Conservation (phyloP, 345 rosid species). For the Viola odorata region DNA sequence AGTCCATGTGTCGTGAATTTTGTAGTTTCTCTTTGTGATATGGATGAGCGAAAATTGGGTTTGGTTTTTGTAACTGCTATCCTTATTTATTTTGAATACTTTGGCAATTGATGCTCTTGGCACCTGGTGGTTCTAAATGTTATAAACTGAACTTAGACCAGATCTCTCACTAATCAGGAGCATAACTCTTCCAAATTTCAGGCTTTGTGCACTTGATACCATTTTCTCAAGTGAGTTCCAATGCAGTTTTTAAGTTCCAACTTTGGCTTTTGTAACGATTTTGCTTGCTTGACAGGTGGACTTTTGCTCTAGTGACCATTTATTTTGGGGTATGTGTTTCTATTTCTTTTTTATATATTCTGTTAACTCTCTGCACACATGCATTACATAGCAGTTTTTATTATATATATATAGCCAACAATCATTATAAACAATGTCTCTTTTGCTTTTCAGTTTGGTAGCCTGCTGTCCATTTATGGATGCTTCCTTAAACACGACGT, state of each 20-base stretch:
- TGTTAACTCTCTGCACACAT: not conserved
- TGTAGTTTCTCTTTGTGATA: too few species aligned
- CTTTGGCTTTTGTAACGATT: slow-evolving; percentile 12
- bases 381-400: not conserved
- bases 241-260: slow-evolving; percentile 4
- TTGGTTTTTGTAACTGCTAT: too few species aligned
- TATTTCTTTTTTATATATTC: slow-evolving; percentile 2
- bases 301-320: slow-evolving; percentile 49
- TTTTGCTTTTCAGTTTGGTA: slow-evolving; percentile 48
- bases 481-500: slow-evolving; percentile 36
- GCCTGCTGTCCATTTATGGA: slow-evolving; percentile 52
- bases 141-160: too few species aligned
- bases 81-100: not conserved
- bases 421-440: not conserved
- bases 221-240: not conserved
- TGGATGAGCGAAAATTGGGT: too few species aligned
- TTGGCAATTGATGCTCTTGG: not conserved
- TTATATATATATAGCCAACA: too few species aligned
- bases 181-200: not conserved
- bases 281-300: slow-evolving; percentile 45
- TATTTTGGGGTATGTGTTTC: slow-evolving; percentile 61
- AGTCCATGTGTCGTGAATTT: too few species aligned
- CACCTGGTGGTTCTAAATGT: too few species aligned
- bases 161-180: not conserved
- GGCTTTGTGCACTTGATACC: slow-evolving; percentile 1